These are phyloP conservation scores for Oryza punctata DNA, from an alignment of 176 grass and related monocot species.

Conservation along the genomic window DNA sequence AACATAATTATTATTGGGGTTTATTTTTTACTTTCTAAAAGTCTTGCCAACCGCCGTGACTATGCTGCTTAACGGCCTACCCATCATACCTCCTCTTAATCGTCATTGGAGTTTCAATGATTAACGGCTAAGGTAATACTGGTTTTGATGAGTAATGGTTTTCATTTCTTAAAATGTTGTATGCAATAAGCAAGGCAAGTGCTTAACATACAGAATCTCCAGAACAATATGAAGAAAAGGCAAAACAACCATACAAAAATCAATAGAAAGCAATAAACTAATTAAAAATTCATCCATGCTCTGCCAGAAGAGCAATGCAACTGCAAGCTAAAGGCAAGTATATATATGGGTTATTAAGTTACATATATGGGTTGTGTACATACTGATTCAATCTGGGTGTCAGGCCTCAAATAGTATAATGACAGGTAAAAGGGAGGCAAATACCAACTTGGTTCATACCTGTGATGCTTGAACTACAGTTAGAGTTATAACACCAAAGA, in stretches of 20 bases:
- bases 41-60: no score
- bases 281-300: background rate
- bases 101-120: no score
- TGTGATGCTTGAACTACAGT: constrained; percentile 91
- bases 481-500: constrained; percentile 86
- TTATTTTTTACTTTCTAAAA: no score
- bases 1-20: no score
- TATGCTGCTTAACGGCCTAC: no score
- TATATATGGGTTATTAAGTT: background rate
- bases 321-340: background rate
- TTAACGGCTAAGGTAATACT: no score
- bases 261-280: background rate
- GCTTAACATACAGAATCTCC: background rate
- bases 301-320: background rate
- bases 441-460: constrained; percentile 42
- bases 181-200: background rate
- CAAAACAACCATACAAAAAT: no score
- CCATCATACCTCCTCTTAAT: no score
- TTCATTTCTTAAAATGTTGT: background rate
- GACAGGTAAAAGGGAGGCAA: background rate
- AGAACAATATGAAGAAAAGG: background rate
- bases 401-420: background rate
- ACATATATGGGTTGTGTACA: background rate
- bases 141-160: background rate
- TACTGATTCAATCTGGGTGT: background rate